Conservation (phyloP, 2,329 filamentous ascomycete species). For the Hymenoscyphus linearis region DNA sequence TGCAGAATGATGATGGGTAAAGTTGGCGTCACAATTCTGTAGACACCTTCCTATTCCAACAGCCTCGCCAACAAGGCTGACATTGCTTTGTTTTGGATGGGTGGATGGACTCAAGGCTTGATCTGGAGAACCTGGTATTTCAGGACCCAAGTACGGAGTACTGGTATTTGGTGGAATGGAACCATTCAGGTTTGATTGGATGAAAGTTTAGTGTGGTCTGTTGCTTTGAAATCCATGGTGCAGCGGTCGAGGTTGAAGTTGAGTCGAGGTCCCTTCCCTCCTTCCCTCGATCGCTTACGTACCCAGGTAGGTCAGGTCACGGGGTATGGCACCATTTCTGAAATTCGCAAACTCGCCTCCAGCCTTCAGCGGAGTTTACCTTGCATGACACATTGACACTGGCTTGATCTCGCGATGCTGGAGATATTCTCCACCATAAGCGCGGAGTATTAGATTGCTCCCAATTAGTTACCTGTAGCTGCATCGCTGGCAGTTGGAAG, state of each 20-base stretch:
- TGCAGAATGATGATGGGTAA: neutral
- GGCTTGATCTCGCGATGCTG: neutral
- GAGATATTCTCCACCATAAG: neutral
- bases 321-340: slow-evolving; percentile 9
- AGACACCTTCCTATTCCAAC: slow-evolving; percentile 1
- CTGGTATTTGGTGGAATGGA: neutral
- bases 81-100: neutral
- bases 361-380: neutral
- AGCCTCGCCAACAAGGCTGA: slow-evolving; percentile 6
- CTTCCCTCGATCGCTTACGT: too few relatives aligned
- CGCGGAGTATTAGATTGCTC: neutral
- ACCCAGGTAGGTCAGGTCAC: slow-evolving; percentile 3
- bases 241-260: neutral
- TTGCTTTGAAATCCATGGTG: neutral
- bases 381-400: too few relatives aligned
- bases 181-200: neutral
- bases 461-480: too few relatives aligned
- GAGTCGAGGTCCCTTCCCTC: too few relatives aligned
- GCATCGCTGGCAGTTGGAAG: neutral
- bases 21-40: neutral
- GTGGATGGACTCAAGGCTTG: neutral
- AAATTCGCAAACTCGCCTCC: too few relatives aligned
- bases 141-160: too few relatives aligned
- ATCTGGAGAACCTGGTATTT: neutral
- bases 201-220: neutral